Percentiles rank a stretch among this genome's conserved stretches.
phyloP scores from a whole-genome alignment of 1,139 yeast genomes.

The Zygosaccharomyces sapae region DNA sequence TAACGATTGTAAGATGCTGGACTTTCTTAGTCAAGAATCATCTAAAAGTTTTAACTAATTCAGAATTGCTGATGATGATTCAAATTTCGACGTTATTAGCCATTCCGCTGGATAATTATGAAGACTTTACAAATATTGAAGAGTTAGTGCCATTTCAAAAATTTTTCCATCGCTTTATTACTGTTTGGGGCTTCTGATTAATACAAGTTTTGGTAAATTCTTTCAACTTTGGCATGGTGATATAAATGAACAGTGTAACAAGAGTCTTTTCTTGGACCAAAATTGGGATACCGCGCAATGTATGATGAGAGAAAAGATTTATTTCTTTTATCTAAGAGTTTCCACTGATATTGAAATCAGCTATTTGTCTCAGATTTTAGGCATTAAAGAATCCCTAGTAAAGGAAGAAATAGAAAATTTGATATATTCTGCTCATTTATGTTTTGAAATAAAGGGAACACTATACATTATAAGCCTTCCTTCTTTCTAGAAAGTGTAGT shows the following conservation, averaged over 20 bases:
- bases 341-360: constrained; percentile 24
- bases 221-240: constrained; percentile 25
- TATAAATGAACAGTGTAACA: constrained; percentile 15
- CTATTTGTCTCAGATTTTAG: constrained; percentile 27
- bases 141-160: constrained; percentile 18
- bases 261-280: constrained; percentile 21
- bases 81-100: constrained; percentile 26
- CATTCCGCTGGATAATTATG: constrained; percentile 30
- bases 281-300: constrained; percentile 23
- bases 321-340: constrained; percentile 30
- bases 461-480: constrained; percentile 17
- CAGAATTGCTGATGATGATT: constrained; percentile 25
- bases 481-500: constrained; percentile 13
- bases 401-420: constrained; percentile 20
- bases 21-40: constrained; percentile 6
- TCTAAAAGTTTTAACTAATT: constrained; percentile 16
- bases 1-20: constrained; percentile 18
- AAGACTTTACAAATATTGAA: constrained; percentile 24
- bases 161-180: constrained; percentile 15
- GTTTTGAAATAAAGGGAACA: constrained; percentile 24
- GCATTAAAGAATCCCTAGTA: constrained; percentile 20
- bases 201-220: constrained; percentile 26
- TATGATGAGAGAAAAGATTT: constrained; percentile 29
- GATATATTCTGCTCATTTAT: constrained; percentile 20
- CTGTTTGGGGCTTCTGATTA: constrained; percentile 23